Percentiles rank a stretch among this genome's conserved stretches.
phyloP scores from a whole-genome alignment of 208 protist genomes.

The Leptomonas seymouri region DNA sequence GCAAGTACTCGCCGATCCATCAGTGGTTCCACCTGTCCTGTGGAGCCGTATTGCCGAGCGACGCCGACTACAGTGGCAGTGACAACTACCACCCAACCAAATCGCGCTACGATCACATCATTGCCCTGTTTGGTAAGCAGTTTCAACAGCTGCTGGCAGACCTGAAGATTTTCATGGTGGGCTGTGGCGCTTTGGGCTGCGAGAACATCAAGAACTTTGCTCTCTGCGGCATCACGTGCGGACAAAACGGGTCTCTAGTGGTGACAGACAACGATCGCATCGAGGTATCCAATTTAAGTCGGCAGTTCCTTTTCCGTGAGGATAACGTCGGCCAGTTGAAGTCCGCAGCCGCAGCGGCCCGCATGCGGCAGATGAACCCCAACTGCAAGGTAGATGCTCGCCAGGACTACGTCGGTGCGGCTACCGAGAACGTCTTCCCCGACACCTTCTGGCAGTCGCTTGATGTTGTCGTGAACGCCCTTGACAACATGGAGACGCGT shows the following conservation, averaged over 20 bases:
- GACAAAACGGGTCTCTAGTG: slow-evolving; percentile 76
- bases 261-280: slow-evolving; percentile 99
- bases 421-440: slow-evolving; percentile 96
- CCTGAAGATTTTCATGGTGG: slow-evolving; percentile 96
- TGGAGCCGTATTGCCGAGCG: slow-evolving; percentile 73
- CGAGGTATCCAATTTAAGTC: slow-evolving; percentile 99
- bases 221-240: slow-evolving; percentile 97
- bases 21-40: slow-evolving; percentile 96
- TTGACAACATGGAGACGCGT: slow-evolving; percentile 99
- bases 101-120: slow-evolving; percentile 78
- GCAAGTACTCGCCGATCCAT: slow-evolving; percentile 96
- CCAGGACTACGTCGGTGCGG: slow-evolving; percentile 93
- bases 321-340: slow-evolving; percentile 97
- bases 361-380: slow-evolving; percentile 97
- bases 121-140: slow-evolving; percentile 74
- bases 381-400: slow-evolving; percentile 75
- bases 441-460: slow-evolving; percentile 97
- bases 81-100: slow-evolving; percentile 50
- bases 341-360: slow-evolving; percentile 91
- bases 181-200: slow-evolving; percentile 98
- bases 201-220: slow-evolving; percentile 99
- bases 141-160: slow-evolving; percentile 71
- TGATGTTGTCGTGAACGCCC: slow-evolving; percentile 97
- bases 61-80: slow-evolving; percentile 37
- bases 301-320: slow-evolving; percentile 99